Conservation (phyloP, 2,329 filamentous ascomycete species). For the Cladosporium oxysporum region DNA sequence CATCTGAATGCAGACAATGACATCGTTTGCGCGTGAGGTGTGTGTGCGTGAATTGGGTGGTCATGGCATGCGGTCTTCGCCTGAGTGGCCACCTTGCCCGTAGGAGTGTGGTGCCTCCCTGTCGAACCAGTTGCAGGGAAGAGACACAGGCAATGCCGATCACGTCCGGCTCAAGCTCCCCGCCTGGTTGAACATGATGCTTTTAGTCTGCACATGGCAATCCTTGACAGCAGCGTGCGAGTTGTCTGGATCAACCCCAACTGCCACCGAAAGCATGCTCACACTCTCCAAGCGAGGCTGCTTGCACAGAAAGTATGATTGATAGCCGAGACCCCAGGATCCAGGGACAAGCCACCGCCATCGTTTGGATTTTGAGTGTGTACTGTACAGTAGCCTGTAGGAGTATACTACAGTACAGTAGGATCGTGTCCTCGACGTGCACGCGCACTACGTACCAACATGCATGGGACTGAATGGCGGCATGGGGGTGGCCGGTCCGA, state of each 20-base stretch:
- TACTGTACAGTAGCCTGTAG: no score
- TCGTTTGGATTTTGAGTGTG: not conserved
- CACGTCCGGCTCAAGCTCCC: conserved; percentile 7
- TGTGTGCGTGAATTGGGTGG: not conserved
- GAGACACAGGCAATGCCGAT: not conserved
- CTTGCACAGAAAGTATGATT: not conserved
- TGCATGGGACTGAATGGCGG: conserved; percentile 2
- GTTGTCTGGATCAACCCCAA: not conserved
- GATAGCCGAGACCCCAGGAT: not conserved
- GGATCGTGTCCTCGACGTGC: not conserved
- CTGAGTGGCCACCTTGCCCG: not conserved
- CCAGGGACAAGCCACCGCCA: conserved; percentile 14
- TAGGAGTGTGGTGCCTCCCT: not conserved
- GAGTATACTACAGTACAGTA: no score
- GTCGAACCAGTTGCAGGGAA: conserved; percentile 6
- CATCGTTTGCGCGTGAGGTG: not conserved
- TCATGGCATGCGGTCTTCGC: not conserved
- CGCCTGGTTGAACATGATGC: conserved; percentile 3
- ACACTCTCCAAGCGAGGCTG: conserved; percentile 4
- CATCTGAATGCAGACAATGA: not conserved
- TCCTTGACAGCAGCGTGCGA: conserved; percentile 7
- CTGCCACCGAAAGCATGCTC: not conserved
- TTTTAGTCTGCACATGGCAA: conserved; percentile 11
- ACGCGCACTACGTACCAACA: not conserved
- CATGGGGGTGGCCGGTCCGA: conserved; percentile 14